Evolutionary conservation across 2,329 filamentous ascomycete species (phyloP).

Genomic region (Fusarium setosum): DNA sequence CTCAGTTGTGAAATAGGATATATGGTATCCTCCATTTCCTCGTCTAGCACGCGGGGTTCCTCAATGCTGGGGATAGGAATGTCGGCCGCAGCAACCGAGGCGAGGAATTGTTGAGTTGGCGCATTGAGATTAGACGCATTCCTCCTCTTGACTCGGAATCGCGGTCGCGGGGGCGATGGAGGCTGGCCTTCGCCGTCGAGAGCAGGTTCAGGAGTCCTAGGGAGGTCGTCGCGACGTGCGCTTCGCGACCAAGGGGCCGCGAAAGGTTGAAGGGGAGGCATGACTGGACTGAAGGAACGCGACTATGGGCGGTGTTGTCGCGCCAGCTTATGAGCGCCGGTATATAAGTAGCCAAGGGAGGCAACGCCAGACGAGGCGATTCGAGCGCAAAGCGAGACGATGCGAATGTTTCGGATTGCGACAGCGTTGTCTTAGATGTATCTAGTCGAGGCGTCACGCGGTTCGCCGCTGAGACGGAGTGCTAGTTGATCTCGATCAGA

Average conservation of each 20-base stretch:
- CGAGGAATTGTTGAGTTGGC: conserved; percentile 74
- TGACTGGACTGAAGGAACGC: conserved; percentile 45
- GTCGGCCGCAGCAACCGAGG: conserved; percentile 73
- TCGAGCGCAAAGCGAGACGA: conserved; percentile 28
- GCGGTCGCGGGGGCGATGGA: conserved; percentile 64
- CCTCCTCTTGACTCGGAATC: conserved; percentile 67
- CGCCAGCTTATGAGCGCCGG: conserved; percentile 11
- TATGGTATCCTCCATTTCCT: conserved; percentile 55
- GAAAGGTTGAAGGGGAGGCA: conserved; percentile 60
- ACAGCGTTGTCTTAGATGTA: conserved; percentile 39
- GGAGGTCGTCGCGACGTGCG: conserved; percentile 53
- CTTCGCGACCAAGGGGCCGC: conserved; percentile 58
- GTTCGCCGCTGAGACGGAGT: conserved; percentile 5
- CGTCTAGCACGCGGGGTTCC: conserved; percentile 59
- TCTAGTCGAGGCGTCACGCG: conserved; percentile 21
- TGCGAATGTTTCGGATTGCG: conserved; percentile 37
- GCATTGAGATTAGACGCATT: conserved; percentile 64
- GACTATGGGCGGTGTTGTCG: conserved; percentile 26
- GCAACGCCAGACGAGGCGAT: conserved; percentile 7
- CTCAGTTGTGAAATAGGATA: conserved; percentile 50
- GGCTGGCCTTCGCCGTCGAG: conserved; percentile 50
- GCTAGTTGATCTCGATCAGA: conserved; percentile 19
- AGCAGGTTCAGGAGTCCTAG: conserved; percentile 65
- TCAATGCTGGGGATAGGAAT: conserved; percentile 74
- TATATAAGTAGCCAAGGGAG: conserved; percentile 31